phyloP scores from a whole-genome alignment of 176 grass and related monocot species.

The Thalia dealbata region DNA sequence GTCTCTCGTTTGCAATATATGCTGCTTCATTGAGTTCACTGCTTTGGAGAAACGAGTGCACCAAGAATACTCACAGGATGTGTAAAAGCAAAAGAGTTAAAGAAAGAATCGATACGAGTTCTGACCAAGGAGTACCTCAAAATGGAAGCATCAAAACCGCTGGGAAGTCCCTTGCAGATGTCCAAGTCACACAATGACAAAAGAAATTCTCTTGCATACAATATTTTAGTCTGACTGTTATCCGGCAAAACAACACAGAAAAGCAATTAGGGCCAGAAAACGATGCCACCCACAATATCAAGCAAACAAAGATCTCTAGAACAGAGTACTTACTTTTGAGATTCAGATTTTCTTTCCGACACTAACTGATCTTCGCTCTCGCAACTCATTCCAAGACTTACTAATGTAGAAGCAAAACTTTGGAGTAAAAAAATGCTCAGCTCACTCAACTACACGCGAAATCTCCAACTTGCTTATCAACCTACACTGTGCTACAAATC shows the following conservation, averaged over 20 bases:
- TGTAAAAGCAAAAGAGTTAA: background rate
- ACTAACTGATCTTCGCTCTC: constrained; percentile 21
- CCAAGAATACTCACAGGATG: background rate
- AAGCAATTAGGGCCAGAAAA: background rate
- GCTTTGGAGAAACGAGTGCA: constrained; percentile 16
- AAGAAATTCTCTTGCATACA: constrained; percentile 66
- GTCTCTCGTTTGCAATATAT: constrained; percentile 27
- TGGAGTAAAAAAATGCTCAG: background rate
- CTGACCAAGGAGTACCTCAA: constrained; percentile 31
- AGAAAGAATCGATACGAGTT: background rate
- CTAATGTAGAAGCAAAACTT: background rate
- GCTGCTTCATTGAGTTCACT: constrained; percentile 63
- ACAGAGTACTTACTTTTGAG: constrained; percentile 21
- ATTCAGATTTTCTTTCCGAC: constrained; percentile 14
- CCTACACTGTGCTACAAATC: background rate
- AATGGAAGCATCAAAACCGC: constrained; percentile 40
- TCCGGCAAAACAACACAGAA: background rate
- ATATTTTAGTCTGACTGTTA: constrained; percentile 30
- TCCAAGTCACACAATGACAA: constrained; percentile 47
- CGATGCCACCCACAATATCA: background rate
- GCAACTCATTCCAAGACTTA: constrained; percentile 20
- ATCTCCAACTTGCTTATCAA: background rate
- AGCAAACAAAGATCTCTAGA: background rate
- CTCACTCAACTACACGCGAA: background rate
- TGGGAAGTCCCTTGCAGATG: constrained; percentile 60